Evolutionary conservation across 2,329 filamentous ascomycete species (phyloP).

Genomic region (Nothophaeocryptopus gaeumannii): DNA sequence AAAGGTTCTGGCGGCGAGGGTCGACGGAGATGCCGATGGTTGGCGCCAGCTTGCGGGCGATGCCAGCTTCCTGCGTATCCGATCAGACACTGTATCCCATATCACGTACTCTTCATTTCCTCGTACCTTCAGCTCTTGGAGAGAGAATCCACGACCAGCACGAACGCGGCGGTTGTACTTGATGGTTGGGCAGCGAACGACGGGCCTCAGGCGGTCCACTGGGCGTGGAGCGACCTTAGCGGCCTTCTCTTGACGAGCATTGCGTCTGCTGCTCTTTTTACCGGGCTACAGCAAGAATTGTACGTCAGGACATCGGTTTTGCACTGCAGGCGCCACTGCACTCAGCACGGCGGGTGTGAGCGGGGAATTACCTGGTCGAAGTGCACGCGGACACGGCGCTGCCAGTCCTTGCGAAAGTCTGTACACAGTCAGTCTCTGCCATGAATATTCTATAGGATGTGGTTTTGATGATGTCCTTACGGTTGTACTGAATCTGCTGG

Average conservation of each 20-base stretch:
- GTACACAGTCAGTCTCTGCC: conserved; percentile 24
- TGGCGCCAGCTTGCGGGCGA: conserved; percentile 87
- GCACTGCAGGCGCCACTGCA: conserved; percentile 52
- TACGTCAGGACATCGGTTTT: conserved; percentile 35
- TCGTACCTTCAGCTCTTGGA: conserved; percentile 93
- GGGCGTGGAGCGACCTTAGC: conserved; percentile 92
- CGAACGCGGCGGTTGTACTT: conserved; percentile 98
- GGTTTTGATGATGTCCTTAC: conserved; percentile 25
- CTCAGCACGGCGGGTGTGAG: conserved; percentile 47
- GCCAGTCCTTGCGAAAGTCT: conserved; percentile 99
- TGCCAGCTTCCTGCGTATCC: conserved; percentile 74
- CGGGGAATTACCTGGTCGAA: conserved; percentile 93
- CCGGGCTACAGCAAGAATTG: conserved; percentile 65
- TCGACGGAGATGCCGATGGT: conserved; percentile 98
- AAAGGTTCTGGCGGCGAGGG: conserved; percentile 93
- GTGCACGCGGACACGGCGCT: conserved; percentile 97
- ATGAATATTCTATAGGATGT: not conserved
- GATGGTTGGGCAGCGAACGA: conserved; percentile 96
- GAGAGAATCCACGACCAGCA: conserved; percentile 94
- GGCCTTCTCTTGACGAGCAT: conserved; percentile 91
- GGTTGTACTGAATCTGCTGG: conserved; percentile 96
- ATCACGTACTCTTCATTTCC: not conserved
- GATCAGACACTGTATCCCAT: conserved; percentile 17
- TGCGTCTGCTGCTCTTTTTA: conserved; percentile 89
- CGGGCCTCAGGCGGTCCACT: conserved; percentile 91